Percentiles rank a stretch among this genome's conserved stretches.
Evolutionary conservation across 768 basidiomycete species (phyloP).

Genomic region (Mycena epipterygia): DNA sequence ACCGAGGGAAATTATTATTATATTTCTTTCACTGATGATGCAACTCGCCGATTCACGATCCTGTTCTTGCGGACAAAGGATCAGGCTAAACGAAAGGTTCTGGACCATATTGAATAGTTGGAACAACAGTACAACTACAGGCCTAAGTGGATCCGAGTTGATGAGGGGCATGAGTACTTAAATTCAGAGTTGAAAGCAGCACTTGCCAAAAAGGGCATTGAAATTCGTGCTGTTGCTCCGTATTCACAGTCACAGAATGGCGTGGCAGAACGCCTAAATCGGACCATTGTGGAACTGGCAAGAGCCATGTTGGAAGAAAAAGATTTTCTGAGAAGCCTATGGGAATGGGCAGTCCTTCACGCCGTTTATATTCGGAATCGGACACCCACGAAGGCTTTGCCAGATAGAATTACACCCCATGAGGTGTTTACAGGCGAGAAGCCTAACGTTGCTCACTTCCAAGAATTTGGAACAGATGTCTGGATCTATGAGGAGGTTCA

Average conservation of each 20-base stretch:
- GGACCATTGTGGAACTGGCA: conserved; percentile 44
- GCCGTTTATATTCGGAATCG: conserved; percentile 40
- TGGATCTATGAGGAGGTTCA: conserved; percentile 18
- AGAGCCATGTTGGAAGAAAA: conserved; percentile 47
- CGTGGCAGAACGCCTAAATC: conserved; percentile 52
- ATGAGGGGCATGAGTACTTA: conserved; percentile 48
- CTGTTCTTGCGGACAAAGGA: conserved; percentile 37
- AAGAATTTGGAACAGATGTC: conserved; percentile 17
- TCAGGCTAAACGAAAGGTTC: conserved; percentile 33
- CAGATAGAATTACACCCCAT: not conserved
- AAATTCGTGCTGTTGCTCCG: conserved; percentile 39
- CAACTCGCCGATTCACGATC: conserved; percentile 16
- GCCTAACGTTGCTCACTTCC: conserved; percentile 6
- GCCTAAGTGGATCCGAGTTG: conserved; percentile 31
- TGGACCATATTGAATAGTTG: conserved; percentile 28
- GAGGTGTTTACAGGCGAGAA: conserved; percentile 10
- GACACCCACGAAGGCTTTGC: not conserved
- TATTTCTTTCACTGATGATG: too few species aligned
- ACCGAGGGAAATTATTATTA: too few species aligned
- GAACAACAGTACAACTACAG: conserved; percentile 29
- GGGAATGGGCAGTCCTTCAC: conserved; percentile 38
- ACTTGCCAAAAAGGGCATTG: conserved; percentile 38
- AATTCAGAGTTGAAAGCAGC: conserved; percentile 40
- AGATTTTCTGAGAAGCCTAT: conserved; percentile 33
- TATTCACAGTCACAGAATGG: conserved; percentile 56